Evolutionary conservation across 2,329 filamentous ascomycete genomes (phyloP).

Genomic region (Chaetothyriales sp.): DNA sequence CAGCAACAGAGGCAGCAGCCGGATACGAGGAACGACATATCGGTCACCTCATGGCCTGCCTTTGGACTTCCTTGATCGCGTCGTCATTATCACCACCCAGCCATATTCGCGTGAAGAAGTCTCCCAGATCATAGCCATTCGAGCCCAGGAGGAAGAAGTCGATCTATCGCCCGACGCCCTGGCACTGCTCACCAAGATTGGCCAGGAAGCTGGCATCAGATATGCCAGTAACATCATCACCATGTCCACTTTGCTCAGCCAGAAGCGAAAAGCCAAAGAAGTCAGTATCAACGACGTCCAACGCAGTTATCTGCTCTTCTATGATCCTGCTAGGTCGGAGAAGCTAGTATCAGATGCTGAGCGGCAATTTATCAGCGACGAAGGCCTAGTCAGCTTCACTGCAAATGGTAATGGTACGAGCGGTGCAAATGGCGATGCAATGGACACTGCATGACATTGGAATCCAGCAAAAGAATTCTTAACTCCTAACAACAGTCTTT

Average conservation of each 20-base stretch:
- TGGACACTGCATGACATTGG: slow-evolving; percentile 48
- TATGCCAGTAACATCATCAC: slow-evolving; percentile 98
- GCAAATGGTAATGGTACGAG: slow-evolving; percentile 27
- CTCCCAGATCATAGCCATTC: slow-evolving; percentile 79
- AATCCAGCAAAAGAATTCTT: not conserved
- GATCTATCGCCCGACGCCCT: slow-evolving; percentile 82
- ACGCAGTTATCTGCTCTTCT: slow-evolving; percentile 86
- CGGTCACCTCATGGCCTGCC: slow-evolving; percentile 85
- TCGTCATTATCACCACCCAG: slow-evolving; percentile 92
- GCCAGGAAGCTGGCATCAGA: slow-evolving; percentile 75
- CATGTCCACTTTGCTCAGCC: slow-evolving; percentile 73
- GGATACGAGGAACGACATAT: slow-evolving; percentile 88
- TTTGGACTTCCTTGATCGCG: slow-evolving; percentile 87
- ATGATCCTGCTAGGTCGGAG: slow-evolving; percentile 74
- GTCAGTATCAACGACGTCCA: slow-evolving; percentile 81
- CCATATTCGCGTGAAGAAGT: slow-evolving; percentile 73
- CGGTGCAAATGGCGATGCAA: slow-evolving; percentile 46
- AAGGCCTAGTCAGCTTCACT: slow-evolving; percentile 62
- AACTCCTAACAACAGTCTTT: not conserved
- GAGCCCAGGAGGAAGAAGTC: slow-evolving; percentile 90
- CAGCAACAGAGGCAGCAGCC: slow-evolving; percentile 82
- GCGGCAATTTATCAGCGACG: slow-evolving; percentile 80
- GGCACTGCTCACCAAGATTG: slow-evolving; percentile 88
- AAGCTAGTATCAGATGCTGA: slow-evolving; percentile 84
- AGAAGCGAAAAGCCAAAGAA: slow-evolving; percentile 73